Evolutionary conservation across 2,329 filamentous ascomycete species (phyloP).

Genomic region (Plenodomus tracheiphilus): DNA sequence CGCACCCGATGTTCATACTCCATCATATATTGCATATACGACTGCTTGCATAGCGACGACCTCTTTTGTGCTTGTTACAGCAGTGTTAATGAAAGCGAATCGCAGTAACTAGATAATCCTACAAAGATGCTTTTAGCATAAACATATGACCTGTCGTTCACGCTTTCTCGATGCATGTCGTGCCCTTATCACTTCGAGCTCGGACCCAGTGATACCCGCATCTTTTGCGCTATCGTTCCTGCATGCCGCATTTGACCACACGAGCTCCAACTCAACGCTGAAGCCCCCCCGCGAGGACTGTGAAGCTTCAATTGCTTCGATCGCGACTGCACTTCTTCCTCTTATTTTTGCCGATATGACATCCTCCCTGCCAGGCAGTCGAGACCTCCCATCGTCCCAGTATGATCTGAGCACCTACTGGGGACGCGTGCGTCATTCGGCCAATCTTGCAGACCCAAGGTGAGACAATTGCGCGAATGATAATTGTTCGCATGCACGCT

Average conservation of each 20-base stretch:
- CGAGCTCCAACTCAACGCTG: slow-evolving; percentile 4
- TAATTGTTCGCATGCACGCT: slow-evolving; percentile 16
- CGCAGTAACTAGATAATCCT: not conserved
- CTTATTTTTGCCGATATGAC: slow-evolving; percentile 53
- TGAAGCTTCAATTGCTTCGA: slow-evolving; percentile 4
- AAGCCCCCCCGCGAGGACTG: slow-evolving; percentile 3
- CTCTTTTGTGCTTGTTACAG: slow-evolving; percentile 1
- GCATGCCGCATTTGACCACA: slow-evolving; percentile 8
- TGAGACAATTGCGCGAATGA: slow-evolving; percentile 56
- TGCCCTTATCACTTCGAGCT: slow-evolving; percentile 6
- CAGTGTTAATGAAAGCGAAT: not conserved
- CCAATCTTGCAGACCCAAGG: slow-evolving; percentile 92
- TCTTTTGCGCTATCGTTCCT: slow-evolving; percentile 19
- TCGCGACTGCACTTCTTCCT: slow-evolving; percentile 1
- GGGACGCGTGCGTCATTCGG: slow-evolving; percentile 89
- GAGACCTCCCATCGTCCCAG: slow-evolving; percentile 87
- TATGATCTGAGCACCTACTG: slow-evolving; percentile 93
- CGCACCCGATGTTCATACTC: slow-evolving; percentile 1
- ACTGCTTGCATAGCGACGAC: not conserved
- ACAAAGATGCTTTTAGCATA: not conserved
- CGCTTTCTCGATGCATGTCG: not conserved
- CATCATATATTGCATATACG: slow-evolving; percentile 5
- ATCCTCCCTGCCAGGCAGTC: slow-evolving; percentile 64
- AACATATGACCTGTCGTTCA: not conserved
- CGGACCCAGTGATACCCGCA: slow-evolving; percentile 10